Percentiles rank a stretch among this genome's conserved stretches.
Evolutionary conservation across 768 basidiomycete genomes (phyloP).

Genomic region (Phlebiopsis gigantea): DNA sequence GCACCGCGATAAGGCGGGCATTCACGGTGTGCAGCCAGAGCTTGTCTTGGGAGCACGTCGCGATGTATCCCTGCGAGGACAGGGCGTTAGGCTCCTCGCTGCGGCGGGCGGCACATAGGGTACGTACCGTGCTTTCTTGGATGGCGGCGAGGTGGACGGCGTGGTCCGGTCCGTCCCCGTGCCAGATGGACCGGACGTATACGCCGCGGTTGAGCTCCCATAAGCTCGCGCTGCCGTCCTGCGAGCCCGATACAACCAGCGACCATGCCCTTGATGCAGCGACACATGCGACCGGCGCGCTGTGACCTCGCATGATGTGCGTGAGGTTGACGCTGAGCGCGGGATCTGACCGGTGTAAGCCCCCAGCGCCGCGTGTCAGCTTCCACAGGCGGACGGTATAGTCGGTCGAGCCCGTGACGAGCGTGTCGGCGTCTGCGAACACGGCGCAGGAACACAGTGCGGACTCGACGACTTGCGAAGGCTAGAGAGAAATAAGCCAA

Average conservation of each 20-base stretch:
- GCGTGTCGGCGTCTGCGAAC: conserved; percentile 67
- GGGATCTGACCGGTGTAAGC: conserved; percentile 15
- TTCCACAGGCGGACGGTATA: conserved; percentile 85
- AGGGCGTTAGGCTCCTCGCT: conserved; percentile 3
- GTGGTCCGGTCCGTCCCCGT: conserved; percentile 33
- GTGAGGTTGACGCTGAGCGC: conserved; percentile 39
- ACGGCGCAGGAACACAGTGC: conserved; percentile 66
- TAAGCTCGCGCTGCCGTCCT: conserved; percentile 79
- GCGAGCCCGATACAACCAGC: conserved; percentile 73
- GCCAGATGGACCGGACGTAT: conserved; percentile 80
- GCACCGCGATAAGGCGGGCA: conserved; percentile 65
- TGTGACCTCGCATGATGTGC: conserved; percentile 80
- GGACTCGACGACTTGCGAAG: conserved; percentile 70
- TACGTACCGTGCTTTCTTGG: conserved; percentile 80
- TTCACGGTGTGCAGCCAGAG: conserved; percentile 86
- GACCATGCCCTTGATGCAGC: conserved; percentile 81
- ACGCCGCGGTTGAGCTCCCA: conserved; percentile 88
- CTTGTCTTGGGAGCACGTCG: conserved; percentile 68
- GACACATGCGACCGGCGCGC: conserved; percentile 59
- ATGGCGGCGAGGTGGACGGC: conserved; percentile 68
- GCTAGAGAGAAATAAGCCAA: conserved; percentile 39
- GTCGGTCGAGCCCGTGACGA: conserved; percentile 79
- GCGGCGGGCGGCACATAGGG: background rate
- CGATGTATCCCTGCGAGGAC: conserved; percentile 70
- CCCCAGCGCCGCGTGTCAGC: conserved; percentile 35